Evolutionary conservation across 179 eudicot species (phyloP), one percentile per base, ranked within the genome.

Genomic region (Patellifolia procumbens): DNA sequence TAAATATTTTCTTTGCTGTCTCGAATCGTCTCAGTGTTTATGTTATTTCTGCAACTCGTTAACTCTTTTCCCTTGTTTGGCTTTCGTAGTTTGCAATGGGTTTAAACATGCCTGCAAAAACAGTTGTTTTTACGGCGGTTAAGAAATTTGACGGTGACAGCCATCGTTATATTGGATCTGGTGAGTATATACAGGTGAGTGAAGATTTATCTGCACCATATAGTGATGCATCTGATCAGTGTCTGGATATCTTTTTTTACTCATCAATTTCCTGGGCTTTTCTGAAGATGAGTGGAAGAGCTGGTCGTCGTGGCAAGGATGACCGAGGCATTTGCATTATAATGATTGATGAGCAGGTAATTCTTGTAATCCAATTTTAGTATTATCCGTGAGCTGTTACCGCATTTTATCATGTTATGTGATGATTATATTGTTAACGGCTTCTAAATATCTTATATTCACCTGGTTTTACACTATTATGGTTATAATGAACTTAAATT

Each of bases 171-270:
- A 85, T 96, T 76, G 99, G 92, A 78, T 96, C 99, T 81, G 99
- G 99, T 80, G 99, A 96, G 87, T 96, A 93, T 87, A 96, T 96
- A 74, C 99, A 96, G 98, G 99, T 96, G 91, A 86, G 97, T 90
- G 76, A 75, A 79, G 53, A 42, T 76, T 49, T 49, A 2, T 78
- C 68, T 45, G 52, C 17, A 12, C 31, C 59, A 15, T 4, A 4
- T 9, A 63, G 42, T 76, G 24, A 16, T 82, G 53, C 73, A 34
- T 34, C 62, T 43, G 8, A 22, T 43, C 24, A 51, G 35, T 80
- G 61, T 82, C 9, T 31, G 13, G 22, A 56, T 66, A 76, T 53
- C 35, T 75, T 49, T 70, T 58, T 29, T 70, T 56, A 67, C 49
- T 51, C 0, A 37, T 28, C 20, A 29, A 64, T 16, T 43, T 48